These are phyloP conservation scores for Arctostaphylos glauca DNA, from an alignment of 148 eudicot species.

Conservation along the genomic window DNA sequence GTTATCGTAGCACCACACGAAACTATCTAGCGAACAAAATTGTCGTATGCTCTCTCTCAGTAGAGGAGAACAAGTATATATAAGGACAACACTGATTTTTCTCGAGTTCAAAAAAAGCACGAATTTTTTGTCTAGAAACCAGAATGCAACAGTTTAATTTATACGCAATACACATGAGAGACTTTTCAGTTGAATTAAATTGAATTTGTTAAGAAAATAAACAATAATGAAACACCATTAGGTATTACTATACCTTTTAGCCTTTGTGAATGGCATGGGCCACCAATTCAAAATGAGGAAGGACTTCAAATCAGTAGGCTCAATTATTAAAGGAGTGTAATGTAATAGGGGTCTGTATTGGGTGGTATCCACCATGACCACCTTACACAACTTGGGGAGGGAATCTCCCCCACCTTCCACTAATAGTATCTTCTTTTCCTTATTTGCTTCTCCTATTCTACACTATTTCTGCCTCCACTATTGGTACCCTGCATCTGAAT, in stretches of 20 bases:
- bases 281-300: neutral
- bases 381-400: slow-evolving; percentile 6
- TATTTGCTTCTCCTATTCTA: neutral
- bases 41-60: too few relatives aligned
- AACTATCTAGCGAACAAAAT: too few relatives aligned
- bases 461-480: neutral
- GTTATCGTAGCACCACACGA: too few relatives aligned
- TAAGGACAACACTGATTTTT: too few relatives aligned
- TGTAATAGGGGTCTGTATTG: neutral
- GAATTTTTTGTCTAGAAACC: too few relatives aligned
- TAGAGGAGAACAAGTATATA: too few relatives aligned
- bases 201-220: too few relatives aligned
- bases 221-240: too few relatives aligned
- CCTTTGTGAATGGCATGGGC: neutral
- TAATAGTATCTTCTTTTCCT: neutral
- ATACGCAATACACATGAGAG: too few relatives aligned
- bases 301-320: slow-evolving; percentile 1
- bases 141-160: too few relatives aligned
- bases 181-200: too few relatives aligned
- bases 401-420: neutral
- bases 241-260: neutral
- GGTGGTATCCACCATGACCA: slow-evolving; percentile 18
- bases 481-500: neutral
- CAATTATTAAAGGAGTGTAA: neutral
- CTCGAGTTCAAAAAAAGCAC: too few relatives aligned